phyloP scores from a whole-genome alignment of 1,284 basidiomycete species.

The Cryptococcus sp. region DNA sequence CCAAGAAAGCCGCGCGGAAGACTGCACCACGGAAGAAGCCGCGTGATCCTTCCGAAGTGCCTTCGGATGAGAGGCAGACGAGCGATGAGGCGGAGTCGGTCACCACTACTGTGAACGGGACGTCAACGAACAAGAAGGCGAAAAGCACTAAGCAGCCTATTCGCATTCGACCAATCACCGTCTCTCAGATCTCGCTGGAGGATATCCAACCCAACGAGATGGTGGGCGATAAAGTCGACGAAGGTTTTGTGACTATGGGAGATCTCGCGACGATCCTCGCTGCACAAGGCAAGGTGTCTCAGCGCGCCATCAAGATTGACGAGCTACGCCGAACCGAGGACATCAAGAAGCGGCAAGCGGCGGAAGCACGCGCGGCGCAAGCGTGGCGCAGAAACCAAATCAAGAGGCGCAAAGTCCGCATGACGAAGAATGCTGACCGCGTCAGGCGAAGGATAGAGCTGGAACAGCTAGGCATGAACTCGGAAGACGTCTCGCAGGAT shows the following conservation, averaged over 20 bases:
- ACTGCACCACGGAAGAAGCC: too few species aligned
- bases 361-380: conserved; percentile 1
- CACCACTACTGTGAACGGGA: neutral
- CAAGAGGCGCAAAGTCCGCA: conserved; percentile 35
- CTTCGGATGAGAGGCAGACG: conserved; percentile 8
- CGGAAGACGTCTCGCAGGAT: conserved; percentile 37
- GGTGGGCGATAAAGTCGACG: conserved; percentile 33
- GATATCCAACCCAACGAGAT: conserved; percentile 33
- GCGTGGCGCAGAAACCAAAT: conserved; percentile 35
- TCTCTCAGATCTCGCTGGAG: conserved; percentile 21
- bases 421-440: conserved; percentile 30
- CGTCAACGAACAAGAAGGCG: neutral
- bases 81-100: conserved; percentile 10
- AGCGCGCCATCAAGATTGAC: conserved; percentile 31
- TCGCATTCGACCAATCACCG: conserved; percentile 4
- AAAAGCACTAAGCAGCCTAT: neutral
- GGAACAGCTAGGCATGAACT: conserved; percentile 22
- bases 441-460: conserved; percentile 27
- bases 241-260: conserved; percentile 26
- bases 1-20: neutral
- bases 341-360: conserved; percentile 16
- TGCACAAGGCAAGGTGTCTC: conserved; percentile 36
- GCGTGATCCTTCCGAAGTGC: neutral
- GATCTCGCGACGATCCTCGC: conserved; percentile 32
- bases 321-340: conserved; percentile 18